A percentile compares a stretch with the other conserved stretches of the same genome.
These are phyloP conservation scores for Cyanodermella asteris DNA, from an alignment of 2,329 filamentous ascomycete species.

Conservation along the genomic window DNA sequence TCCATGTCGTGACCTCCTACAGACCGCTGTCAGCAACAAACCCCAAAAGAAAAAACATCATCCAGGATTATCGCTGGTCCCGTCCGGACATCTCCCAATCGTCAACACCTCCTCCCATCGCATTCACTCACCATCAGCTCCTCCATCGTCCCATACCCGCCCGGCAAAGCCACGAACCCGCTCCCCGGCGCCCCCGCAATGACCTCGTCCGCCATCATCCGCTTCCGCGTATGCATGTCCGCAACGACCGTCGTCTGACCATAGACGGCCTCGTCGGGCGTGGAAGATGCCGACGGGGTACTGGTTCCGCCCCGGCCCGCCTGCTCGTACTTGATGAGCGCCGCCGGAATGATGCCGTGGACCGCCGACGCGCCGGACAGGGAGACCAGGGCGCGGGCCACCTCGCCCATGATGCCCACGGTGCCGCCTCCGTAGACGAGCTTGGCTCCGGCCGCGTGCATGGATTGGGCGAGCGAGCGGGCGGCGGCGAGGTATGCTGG, in stretches of 20 bases:
- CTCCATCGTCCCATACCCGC: conserved; percentile 88
- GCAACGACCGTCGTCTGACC: conserved; percentile 71
- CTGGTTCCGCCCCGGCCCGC: conserved; percentile 20
- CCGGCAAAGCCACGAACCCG: conserved; percentile 73
- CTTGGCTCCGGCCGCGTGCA: conserved; percentile 56
- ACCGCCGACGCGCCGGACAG: conserved; percentile 62
- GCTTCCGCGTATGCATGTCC: conserved; percentile 94
- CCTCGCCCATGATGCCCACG: conserved; percentile 82
- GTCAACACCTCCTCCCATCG: conserved; percentile 12
- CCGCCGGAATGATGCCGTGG: conserved; percentile 81
- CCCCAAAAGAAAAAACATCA: no score
- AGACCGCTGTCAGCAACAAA: no score
- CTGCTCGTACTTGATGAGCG: conserved; percentile 60
- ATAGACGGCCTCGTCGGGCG: conserved; percentile 26
- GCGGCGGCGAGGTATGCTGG: conserved; percentile 61
- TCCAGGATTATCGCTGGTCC: no score
- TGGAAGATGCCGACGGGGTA: background rate
- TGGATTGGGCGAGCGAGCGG: conserved; percentile 45
- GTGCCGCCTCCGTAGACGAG: conserved; percentile 94
- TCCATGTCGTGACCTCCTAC: conserved; percentile 85
- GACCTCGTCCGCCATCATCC: conserved; percentile 78
- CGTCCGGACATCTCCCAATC: no score
- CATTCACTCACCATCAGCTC: no score
- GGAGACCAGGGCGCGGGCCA: conserved; percentile 66
- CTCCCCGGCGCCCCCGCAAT: conserved; percentile 58